phyloP scores from a whole-genome alignment of 2,329 filamentous ascomycete genomes.

The Trichoderma sp. region DNA sequence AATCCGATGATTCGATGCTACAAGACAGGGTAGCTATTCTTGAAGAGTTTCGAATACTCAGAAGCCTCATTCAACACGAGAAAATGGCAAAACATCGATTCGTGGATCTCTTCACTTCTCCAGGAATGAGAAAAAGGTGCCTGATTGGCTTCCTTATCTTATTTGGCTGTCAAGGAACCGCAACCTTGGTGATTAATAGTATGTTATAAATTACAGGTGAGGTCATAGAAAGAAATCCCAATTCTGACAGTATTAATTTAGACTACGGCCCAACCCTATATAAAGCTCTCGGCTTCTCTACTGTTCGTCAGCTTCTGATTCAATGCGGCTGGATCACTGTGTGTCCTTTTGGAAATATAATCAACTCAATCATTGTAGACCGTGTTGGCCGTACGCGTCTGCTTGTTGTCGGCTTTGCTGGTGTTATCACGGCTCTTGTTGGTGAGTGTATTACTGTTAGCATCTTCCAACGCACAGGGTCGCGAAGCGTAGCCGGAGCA shows the following conservation, averaged over 20 bases:
- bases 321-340: neutral
- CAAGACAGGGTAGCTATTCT: neutral
- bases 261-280: conserved; percentile 4
- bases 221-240: neutral
- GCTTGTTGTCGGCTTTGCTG: neutral
- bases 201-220: neutral
- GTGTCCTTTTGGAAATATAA: neutral
- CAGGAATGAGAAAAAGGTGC: neutral
- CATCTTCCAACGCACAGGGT: neutral
- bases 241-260: neutral
- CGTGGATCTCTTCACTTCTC: neutral
- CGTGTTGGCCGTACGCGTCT: neutral
- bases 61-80: neutral
- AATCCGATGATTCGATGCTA: neutral
- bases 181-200: neutral
- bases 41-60: neutral
- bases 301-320: neutral
- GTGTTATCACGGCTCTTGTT: conserved; percentile 1
- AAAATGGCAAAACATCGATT: neutral
- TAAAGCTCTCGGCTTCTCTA: conserved; percentile 1
- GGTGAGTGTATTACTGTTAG: neutral
- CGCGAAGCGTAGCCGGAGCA: neutral
- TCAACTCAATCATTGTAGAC: neutral
- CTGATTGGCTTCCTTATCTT: neutral
- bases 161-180: neutral